Conservation (phyloP, 768 basidiomycete genomes). For the Rhodotorula sphaerocarpa region DNA sequence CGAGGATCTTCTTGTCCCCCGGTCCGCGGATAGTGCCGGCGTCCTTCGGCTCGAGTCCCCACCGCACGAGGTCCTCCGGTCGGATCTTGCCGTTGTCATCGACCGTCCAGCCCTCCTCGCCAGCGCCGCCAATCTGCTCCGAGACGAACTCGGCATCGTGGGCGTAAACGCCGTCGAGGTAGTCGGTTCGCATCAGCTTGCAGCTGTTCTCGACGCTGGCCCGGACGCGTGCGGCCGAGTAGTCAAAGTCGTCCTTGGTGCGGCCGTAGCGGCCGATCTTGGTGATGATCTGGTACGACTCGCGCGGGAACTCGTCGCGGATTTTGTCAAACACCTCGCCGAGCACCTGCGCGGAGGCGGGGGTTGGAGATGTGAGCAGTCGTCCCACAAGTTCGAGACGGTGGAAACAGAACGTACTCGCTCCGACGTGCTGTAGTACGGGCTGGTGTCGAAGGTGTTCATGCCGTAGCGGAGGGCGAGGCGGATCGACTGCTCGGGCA, state of each 20-base stretch:
- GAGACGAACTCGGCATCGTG: conserved; percentile 64
- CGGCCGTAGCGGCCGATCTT: conserved; percentile 73
- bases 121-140: conserved; percentile 25
- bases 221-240: conserved; percentile 55
- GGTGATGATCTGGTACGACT: conserved; percentile 62
- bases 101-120: conserved; percentile 24
- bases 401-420: too few species aligned
- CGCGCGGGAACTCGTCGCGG: conserved; percentile 62
- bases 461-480: conserved; percentile 62
- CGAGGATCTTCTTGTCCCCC: conserved; percentile 65
- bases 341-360: conserved; percentile 49
- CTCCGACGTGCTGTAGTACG: conserved; percentile 70
- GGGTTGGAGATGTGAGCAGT: not conserved
- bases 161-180: conserved; percentile 69
- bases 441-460: conserved; percentile 69
- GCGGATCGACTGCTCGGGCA: conserved; percentile 28
- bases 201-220: conserved; percentile 55
- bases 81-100: conserved; percentile 24
- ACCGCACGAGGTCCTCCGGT: conserved; percentile 51
- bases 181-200: conserved; percentile 60
- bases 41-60: conserved; percentile 58
- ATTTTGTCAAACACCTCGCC: conserved; percentile 55
- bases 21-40: conserved; percentile 56
- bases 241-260: conserved; percentile 57
- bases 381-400: too few species aligned